Base-by-base conservation (phyloP, 192 early-diverging fungal genomes). In the Umbelopsis isabellina region DNA sequence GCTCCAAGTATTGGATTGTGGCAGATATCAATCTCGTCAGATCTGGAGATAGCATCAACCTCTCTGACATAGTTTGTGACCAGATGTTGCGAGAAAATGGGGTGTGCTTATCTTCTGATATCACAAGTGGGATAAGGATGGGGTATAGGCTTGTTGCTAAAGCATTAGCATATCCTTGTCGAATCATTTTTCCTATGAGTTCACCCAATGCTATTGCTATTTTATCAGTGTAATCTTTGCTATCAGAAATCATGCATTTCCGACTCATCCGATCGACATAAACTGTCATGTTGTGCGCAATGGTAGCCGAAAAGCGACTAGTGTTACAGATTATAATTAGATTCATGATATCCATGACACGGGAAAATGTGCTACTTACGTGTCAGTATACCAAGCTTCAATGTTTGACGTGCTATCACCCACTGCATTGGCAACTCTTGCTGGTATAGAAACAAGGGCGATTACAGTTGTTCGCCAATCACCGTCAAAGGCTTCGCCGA, bases 301-400 rank as follows among this genome's bases (percentile, higher is more conserved):
- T 12, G 3, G 25, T 61, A 30, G 55, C 55, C 18, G 55, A 61
- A 61, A 35, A 61, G 11, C 27, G 55, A 35, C 55, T 61, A 30
- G 33, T 61, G 16, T 35, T 10, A 61, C 27, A 35, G 27, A 61
- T 30, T 11, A 33, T 18, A 58, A 13, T 16, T 15, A 30, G 27
- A 4, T 18, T 16, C 27, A 35, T 5, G 18, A 52, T 22, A 8
- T 21, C 0, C 4, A 8, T 25, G 51, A 3, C 22, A 52, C 9
- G 50, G 8, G 22, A 12, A 23, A 33, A n/a, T 16, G 10, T 58
- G 23, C 27, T 11, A 33, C 53, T 4, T 61, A 61, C 55, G 11
- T 61, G 55, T 61, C 55, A 61, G 55, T 61, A 61, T 61, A 61
- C 55, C 55, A 61, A 33, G 27, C 55, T 12, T 61, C 55, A 27